Evolutionary conservation across 106 monocot species (phyloP).

Genomic region (Acorus calamus): DNA sequence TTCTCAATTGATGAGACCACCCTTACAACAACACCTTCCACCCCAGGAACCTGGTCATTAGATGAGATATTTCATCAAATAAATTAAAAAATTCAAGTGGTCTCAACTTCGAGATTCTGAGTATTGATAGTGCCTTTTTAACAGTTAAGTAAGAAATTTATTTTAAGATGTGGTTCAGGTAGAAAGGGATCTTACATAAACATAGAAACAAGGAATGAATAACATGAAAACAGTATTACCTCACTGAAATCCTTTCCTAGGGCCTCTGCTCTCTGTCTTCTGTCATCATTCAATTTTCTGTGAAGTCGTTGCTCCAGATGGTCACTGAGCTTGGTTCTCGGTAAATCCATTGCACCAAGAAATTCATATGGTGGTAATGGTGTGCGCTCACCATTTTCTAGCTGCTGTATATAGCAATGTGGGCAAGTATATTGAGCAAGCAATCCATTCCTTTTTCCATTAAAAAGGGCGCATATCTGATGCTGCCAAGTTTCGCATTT

Average conservation of each 20-base stretch:
- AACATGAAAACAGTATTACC: slow-evolving; percentile 23
- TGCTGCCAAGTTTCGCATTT: slow-evolving; percentile 99
- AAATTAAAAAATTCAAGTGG: too few relatives aligned
- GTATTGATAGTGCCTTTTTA: too few relatives aligned
- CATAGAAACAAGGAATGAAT: neutral
- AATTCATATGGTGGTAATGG: slow-evolving; percentile 91
- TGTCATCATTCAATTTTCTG: slow-evolving; percentile 63
- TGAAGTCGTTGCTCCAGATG: slow-evolving; percentile 80
- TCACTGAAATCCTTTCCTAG: slow-evolving; percentile 72
- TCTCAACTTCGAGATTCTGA: too few relatives aligned
- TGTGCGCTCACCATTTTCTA: slow-evolving; percentile 76
- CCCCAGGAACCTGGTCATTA: slow-evolving; percentile 58
- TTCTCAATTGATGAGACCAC: slow-evolving; percentile 99
- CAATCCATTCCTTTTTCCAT: slow-evolving; percentile 88
- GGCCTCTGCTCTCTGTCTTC: slow-evolving; percentile 64
- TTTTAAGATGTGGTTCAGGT: too few relatives aligned
- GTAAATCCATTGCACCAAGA: slow-evolving; percentile 96
- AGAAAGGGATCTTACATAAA: neutral
- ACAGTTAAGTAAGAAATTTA: too few relatives aligned
- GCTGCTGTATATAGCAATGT: slow-evolving; percentile 81
- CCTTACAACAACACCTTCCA: slow-evolving; percentile 87
- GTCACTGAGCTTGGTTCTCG: slow-evolving; percentile 83
- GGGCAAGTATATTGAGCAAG: slow-evolving; percentile 96
- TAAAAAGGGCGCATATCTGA: slow-evolving; percentile 97
- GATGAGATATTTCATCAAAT: neutral